phyloP scores from a whole-genome alignment of 805 yeast genomes.

The Pichia nakasei region DNA sequence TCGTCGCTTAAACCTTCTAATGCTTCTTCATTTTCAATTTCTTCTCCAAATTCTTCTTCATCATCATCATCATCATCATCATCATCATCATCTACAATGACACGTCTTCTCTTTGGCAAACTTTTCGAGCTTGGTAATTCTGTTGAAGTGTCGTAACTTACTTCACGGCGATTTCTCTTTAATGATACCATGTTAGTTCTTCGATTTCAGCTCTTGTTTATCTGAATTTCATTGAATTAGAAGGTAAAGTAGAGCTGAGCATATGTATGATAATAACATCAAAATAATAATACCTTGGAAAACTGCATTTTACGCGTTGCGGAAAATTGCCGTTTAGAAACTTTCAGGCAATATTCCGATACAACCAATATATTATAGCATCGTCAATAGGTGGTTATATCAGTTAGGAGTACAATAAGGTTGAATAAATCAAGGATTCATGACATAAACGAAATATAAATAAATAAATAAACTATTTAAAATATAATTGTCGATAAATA shows the following conservation, averaged over 20 bases:
- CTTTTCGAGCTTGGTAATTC: neutral
- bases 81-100: neutral
- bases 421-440: neutral
- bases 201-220: too few species aligned
- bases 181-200: neutral
- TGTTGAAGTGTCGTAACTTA: constrained; percentile 3
- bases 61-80: constrained; percentile 2
- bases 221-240: too few species aligned
- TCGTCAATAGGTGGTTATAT: too few species aligned
- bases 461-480: too few species aligned
- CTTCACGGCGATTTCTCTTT: neutral
- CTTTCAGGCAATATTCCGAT: too few species aligned
- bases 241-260: too few species aligned
- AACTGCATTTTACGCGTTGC: neutral
- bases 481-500: constrained; percentile 1
- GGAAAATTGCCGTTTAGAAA: too few species aligned
- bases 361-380: too few species aligned
- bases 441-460: neutral
- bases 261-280: neutral
- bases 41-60: neutral
- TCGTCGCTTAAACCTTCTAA: neutral
- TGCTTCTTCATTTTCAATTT: neutral
- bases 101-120: neutral
- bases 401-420: neutral
- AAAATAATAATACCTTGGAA: neutral